Evolutionary conservation across 2,329 filamentous ascomycete genomes (phyloP), one percentile per base, ranked within the genome.

Genomic region (Claviceps capensis): DNA sequence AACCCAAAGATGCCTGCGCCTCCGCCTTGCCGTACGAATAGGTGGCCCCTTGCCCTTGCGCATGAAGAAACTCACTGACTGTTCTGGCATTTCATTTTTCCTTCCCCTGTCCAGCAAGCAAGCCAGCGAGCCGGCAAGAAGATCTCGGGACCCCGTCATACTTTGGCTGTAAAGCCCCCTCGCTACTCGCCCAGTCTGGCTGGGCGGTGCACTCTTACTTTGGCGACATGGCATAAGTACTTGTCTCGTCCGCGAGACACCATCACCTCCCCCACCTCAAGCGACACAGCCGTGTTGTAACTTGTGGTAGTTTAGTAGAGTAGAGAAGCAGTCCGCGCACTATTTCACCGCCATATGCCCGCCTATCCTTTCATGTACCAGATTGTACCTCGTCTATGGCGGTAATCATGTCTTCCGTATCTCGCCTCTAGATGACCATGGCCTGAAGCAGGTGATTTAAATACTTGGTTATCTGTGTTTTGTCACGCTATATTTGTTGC

Each of bases 371-470:
- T 23, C 14, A 44, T 42, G 23, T 51, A 51, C 42, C 38, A 45
- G 19, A 38, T 43, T 22, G 16, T 53, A 26, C 37, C 22, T 54
- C 48, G 43, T 53, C 50, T 52, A 22, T 26, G 23, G 17, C 30
- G 34, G n/a, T 9, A 37, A 38, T 50, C 48, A 36, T 52, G 53
- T 47, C 53, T 47, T 60, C 66, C 60, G 60, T 61, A 61, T 65
- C 60, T 60, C 58, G 60, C 59, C 62, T 67, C 58, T 58, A 55
- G 59, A 59, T 60, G 61, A 58, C 53, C 59, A 61, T 65, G 62
- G 65, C 59, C 63, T 58, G 65, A 66, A 65, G 59, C 26, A 62
- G 58, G 54, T 63, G 64, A 61, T 64, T 65, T 62, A 66, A 58
- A 63, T 67, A 59, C 59, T 62, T 60, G 54, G 62, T 59, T 60